Conservation (phyloP, 2,329 filamentous ascomycete genomes). For the Arthrobotrys sinensis region DNA sequence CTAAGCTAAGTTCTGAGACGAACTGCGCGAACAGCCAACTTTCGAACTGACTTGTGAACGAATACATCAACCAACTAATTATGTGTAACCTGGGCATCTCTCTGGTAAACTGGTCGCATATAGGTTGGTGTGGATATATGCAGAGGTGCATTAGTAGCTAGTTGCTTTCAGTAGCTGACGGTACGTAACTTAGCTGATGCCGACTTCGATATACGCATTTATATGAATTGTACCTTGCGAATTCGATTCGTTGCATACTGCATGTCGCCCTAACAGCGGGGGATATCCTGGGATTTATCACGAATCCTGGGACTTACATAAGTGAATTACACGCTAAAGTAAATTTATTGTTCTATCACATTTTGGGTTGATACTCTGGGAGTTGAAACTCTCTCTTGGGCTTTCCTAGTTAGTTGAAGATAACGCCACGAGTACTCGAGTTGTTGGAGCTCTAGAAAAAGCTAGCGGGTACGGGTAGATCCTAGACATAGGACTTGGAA, state of each 20-base stretch:
- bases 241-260: neutral
- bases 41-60: neutral
- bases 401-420: slow-evolving; percentile 4
- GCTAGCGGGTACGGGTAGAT: neutral
- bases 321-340: neutral
- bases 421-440: neutral
- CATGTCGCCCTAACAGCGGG: neutral
- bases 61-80: neutral
- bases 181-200: neutral
- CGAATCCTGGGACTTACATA: neutral
- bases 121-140: neutral
- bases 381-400: neutral
- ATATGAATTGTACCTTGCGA: neutral
- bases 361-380: neutral
- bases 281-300: neutral
- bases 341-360: neutral
- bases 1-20: neutral
- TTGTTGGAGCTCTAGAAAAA: slow-evolving; percentile 4
- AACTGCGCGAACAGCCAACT: neutral
- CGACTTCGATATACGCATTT: too few relatives aligned
- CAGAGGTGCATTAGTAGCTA: neutral
- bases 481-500: neutral
- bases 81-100: neutral
- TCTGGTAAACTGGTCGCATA: neutral
- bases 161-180: neutral